A percentile compares a stretch with the other conserved stretches of the same genome.
Evolutionary conservation across 192 early-diverging fungal genomes (phyloP).

Genomic region (Umbelopsis sp.): DNA sequence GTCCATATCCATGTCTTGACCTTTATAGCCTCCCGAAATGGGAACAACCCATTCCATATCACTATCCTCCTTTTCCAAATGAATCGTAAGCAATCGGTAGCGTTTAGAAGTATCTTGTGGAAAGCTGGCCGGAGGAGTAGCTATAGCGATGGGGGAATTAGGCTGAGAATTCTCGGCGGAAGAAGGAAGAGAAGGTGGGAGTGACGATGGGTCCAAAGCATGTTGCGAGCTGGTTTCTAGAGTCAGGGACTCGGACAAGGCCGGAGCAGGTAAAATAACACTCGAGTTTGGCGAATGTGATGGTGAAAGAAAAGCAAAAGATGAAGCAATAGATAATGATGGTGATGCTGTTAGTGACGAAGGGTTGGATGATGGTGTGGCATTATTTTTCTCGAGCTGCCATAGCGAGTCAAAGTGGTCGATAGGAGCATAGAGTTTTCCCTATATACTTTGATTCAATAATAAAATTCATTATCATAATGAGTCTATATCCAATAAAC

Average conservation of each 20-base stretch:
- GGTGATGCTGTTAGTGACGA: conserved; percentile 41
- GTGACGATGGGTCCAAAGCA: conserved; percentile 5
- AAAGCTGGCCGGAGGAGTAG: background rate
- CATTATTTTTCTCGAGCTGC: conserved; percentile 37
- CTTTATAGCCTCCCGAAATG: conserved; percentile 19
- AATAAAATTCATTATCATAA: background rate
- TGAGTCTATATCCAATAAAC: background rate
- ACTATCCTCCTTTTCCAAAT: conserved; percentile 40
- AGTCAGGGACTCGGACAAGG: conserved; percentile 14
- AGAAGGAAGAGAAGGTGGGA: conserved; percentile 3
- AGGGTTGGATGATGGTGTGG: conserved; percentile 25
- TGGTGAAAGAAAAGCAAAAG: conserved; percentile 36
- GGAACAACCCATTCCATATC: conserved; percentile 32
- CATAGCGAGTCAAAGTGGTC: conserved; percentile 38
- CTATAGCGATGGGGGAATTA: conserved; percentile 10
- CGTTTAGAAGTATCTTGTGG: conserved; percentile 4
- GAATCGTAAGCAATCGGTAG: conserved; percentile 36
- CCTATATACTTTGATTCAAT: conserved; percentile 12
- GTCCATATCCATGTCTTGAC: conserved; percentile 27
- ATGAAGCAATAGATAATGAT: conserved; percentile 38
- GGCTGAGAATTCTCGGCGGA: conserved; percentile 23
- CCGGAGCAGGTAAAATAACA: conserved; percentile 35
- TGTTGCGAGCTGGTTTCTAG: conserved; percentile 14
- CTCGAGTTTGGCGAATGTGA: conserved; percentile 35
- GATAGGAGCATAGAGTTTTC: conserved; percentile 36